Base-by-base conservation (phyloP, 1,139 yeast species). In the Suhomyces chickasaworum region DNA sequence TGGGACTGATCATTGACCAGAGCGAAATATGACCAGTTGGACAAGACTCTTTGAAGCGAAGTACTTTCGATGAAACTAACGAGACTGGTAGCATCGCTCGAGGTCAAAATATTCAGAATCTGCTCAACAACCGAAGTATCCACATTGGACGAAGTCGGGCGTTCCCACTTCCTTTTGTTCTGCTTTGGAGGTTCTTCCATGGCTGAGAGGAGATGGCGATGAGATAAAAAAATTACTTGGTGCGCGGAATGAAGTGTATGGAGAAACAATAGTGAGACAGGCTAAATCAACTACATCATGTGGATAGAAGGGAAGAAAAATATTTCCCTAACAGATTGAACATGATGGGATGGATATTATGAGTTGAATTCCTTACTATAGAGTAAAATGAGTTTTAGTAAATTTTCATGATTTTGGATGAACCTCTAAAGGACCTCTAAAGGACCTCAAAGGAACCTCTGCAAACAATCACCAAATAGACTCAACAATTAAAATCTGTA, bases 11-110 rank as follows among this genome's bases (percentile, higher is more conserved):
- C 83, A 56, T 83, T 83, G n/a, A 77, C 72, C 40, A 84, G 81
- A 4, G 88, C 78, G 57, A 71, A 81, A 54, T 80, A 81, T 2
- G 87, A 75, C 88, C 91, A 86, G 22, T 59, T 60, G 16, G 58
- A 51, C 15, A 72, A 50, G 7, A 65, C 49, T 40, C 62, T 62
- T 20, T 49, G 40, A 23, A 68, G 49, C 8, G 60, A 53, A n/a
- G 53, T 53, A 6, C 53, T 45, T 29, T 51, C 53, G 29, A 64
- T 51, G 46, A 61, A 60, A 13, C 38, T 39, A 29, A 57, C 36
- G 20, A 54, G 51, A 3, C 48, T 41, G 7, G 41, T 44, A 12
- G 34, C 41, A 35, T 49, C 47, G 15, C 45, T 50, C n/a, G 51
- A 36, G 16, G 48, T 25, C 10, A 48, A 41, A 8, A 59, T 45